These are phyloP conservation scores for Aspergillus quadricinctus DNA, from an alignment of 2,329 filamentous ascomycete genomes.

Conservation along the genomic window DNA sequence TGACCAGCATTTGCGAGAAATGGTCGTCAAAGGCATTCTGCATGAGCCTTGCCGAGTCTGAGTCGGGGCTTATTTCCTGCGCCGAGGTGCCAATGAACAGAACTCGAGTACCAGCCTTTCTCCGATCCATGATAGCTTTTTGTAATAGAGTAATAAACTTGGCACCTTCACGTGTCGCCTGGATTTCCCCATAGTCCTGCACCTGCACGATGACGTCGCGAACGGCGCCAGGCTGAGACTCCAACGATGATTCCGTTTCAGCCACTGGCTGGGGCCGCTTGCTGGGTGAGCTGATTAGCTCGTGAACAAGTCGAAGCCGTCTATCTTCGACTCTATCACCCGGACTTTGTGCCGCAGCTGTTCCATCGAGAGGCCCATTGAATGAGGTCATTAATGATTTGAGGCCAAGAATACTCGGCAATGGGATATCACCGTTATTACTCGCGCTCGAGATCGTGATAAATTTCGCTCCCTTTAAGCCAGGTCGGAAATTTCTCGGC, in stretches of 20 bases:
- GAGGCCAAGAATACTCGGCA: slow-evolving; percentile 29
- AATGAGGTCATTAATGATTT: slow-evolving; percentile 32
- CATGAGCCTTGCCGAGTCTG: slow-evolving; percentile 42
- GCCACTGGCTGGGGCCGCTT: slow-evolving; percentile 6
- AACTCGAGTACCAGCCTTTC: slow-evolving; percentile 66
- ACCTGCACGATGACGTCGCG: slow-evolving; percentile 67
- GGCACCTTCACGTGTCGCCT: slow-evolving; percentile 63
- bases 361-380: slow-evolving; percentile 23
- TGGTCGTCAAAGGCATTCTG: slow-evolving; percentile 44
- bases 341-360: slow-evolving; percentile 14
- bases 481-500: slow-evolving; percentile 17
- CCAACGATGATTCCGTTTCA: slow-evolving; percentile 8
- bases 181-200: slow-evolving; percentile 76
- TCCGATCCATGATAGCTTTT: slow-evolving; percentile 65
- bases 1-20: slow-evolving; percentile 51
- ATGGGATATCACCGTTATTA: slow-evolving; percentile 27
- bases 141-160: slow-evolving; percentile 67
- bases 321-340: slow-evolving; percentile 25
- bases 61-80: slow-evolving; percentile 40
- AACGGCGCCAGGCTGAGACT: slow-evolving; percentile 8
- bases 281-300: slow-evolving; percentile 27
- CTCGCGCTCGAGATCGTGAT: slow-evolving; percentile 32
- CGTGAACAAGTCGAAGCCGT: slow-evolving; percentile 32
- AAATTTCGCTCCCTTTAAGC: slow-evolving; percentile 23
- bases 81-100: slow-evolving; percentile 75